A percentile compares a stretch with the other conserved stretches of the same genome.
Conservation (phyloP, 2,329 filamentous ascomycete genomes). For the Botrytis medusae region DNA sequence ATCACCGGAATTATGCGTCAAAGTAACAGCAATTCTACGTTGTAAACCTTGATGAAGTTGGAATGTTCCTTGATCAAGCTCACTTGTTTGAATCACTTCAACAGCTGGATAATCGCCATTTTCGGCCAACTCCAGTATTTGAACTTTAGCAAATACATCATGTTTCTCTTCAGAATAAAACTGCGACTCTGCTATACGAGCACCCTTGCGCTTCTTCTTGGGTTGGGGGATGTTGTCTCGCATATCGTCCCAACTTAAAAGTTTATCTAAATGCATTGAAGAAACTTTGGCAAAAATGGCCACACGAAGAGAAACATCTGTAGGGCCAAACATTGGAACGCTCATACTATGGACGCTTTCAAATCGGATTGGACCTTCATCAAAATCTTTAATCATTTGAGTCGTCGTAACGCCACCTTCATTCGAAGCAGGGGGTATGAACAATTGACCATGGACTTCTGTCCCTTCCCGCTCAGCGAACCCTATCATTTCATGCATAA, state of each 20-base stretch:
- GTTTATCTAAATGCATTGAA: conserved; percentile 91
- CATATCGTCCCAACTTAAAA: conserved; percentile 99
- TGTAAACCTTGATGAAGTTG: conserved; percentile 95
- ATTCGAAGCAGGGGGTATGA: conserved; percentile 85
- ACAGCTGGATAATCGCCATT: conserved; percentile 88
- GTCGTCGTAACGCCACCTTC: conserved; percentile 92
- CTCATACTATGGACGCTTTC: conserved; percentile 99
- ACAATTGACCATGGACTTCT: conserved; percentile 95
- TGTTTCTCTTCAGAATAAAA: conserved; percentile 93
- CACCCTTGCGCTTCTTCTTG: conserved; percentile 52
- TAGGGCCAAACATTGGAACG: conserved; percentile 74
- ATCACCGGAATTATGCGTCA: conserved; percentile 90
- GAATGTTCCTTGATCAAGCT: conserved; percentile 84
- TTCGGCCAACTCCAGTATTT: conserved; percentile 90
- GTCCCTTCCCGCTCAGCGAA: conserved; percentile 96
- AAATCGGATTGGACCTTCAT: conserved; percentile 88
- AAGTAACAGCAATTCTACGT: conserved; percentile 77
- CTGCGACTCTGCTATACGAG: conserved; percentile 82
- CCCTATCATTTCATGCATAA: conserved; percentile 93
- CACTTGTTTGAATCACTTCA: conserved; percentile 83
- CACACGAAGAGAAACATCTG: conserved; percentile 74
- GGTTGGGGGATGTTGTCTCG: conserved; percentile 69
- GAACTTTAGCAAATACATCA: conserved; percentile 83
- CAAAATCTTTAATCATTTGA: conserved; percentile 90
- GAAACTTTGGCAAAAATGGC: conserved; percentile 91